Evolutionary conservation across 1,284 basidiomycete species (phyloP), one percentile per base, ranked within the genome.

Genomic region (Boletus sp.): DNA sequence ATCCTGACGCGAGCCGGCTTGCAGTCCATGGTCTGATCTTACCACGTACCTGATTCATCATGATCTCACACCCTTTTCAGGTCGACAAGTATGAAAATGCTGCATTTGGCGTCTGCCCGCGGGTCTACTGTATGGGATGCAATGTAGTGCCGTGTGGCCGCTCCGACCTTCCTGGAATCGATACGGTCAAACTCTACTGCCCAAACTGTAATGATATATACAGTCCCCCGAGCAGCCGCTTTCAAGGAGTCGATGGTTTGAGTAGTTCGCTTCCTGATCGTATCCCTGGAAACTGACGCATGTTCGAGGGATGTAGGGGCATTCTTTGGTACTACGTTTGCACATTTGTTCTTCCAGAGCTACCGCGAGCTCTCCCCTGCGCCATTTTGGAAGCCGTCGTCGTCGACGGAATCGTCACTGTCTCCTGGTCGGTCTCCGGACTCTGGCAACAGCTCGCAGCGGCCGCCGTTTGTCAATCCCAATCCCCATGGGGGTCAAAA

Each of bases 131-230:
- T 69, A 78, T 90, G 54, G 82, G 85, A 12, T 87, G 83, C 59
- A 89, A 91, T 50, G 91, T 99, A 36, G 85, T 99, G 8, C 96
- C 96, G 0, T 96, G 94, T 64, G 96, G 96, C 42, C 80, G 95
- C 48, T 93, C 92, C 29, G 96, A 99, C 72, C 77, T 96, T 54
- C 95, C 96, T 13, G 95, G 95, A n/a, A 76, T 95, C 43, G 96
- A 99, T 67, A 99, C 94, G 0, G 96, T 99, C 63, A 99, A 99
- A 70, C 80, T 99, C 42, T 99, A 89, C 70, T 99, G 96, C 69
- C 93, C 96, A 8, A 98, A 96, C 68, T 99, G 96, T 70, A 89
- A 95, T 58, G 96, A 99, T 66, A 91, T 96, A 57, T 99, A 97
- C 69, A 80, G 84, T 1, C 96, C 96, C 2, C 94, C 95, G 4